Percentiles rank a stretch among this genome's conserved stretches.
phyloP scores from a whole-genome alignment of 2,329 filamentous ascomycete species.

The Penicillium glabrum region DNA sequence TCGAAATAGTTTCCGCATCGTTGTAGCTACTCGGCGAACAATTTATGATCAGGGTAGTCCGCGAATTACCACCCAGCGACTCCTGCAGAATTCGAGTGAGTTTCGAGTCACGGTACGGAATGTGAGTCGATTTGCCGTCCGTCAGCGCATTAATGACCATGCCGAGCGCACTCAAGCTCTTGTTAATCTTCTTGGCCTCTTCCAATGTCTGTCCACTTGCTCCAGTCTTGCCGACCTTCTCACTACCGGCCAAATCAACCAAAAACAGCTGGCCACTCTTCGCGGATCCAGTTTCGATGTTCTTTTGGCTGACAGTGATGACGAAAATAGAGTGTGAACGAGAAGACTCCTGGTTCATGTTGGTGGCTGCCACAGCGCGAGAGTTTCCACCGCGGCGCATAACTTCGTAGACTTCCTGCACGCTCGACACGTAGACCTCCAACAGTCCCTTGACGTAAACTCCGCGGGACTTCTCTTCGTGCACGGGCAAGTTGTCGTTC shows the following conservation, averaged over 20 bases:
- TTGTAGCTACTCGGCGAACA: conserved; percentile 99
- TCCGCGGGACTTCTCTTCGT: conserved; percentile 93
- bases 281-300: conserved; percentile 90
- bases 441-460: conserved; percentile 95
- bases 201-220: conserved; percentile 96
- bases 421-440: conserved; percentile 93
- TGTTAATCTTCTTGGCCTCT: conserved; percentile 99
- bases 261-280: conserved; percentile 97
- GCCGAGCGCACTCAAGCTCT: conserved; percentile 94
- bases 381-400: conserved; percentile 90
- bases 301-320: conserved; percentile 95
- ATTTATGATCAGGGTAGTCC: conserved; percentile 98
- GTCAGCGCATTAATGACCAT: conserved; percentile 99
- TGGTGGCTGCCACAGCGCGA: conserved; percentile 90
- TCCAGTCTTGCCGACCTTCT: conserved; percentile 98
- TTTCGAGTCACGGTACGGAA: conserved; percentile 97
- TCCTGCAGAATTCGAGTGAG: conserved; percentile 97
- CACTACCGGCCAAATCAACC: conserved; percentile 95
- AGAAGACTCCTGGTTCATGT: conserved; percentile 99
- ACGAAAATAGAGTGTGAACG: conserved; percentile 98
- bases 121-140: conserved; percentile 92
- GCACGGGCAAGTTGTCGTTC: conserved; percentile 95
- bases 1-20: conserved; percentile 89
- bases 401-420: conserved; percentile 94
- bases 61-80: conserved; percentile 92